Percentiles rank a stretch among this genome's conserved stretches.
These are phyloP conservation scores for Alternaria viburni DNA, from an alignment of 2,329 filamentous ascomycete genomes.

Conservation along the genomic window DNA sequence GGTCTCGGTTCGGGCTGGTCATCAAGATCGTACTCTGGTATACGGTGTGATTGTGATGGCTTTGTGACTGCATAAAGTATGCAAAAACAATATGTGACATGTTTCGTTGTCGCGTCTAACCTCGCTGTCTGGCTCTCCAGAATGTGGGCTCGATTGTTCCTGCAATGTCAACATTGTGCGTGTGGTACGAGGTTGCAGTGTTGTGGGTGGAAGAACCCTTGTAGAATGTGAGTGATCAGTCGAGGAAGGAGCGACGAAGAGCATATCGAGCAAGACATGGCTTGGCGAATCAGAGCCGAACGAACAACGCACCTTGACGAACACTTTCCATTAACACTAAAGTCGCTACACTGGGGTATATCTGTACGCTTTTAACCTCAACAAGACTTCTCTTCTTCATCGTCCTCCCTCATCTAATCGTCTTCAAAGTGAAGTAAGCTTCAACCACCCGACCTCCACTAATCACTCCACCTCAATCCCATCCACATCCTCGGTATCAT, in stretches of 20 bases:
- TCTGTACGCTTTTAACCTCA: background rate
- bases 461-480: constrained; percentile 16
- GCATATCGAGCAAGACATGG: background rate
- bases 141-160: too few species aligned
- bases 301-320: background rate
- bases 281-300: background rate
- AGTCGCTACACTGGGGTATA: constrained; percentile 5
- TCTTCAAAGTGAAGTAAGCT: too few species aligned
- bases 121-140: too few species aligned
- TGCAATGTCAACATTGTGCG: too few species aligned
- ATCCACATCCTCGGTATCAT: constrained; percentile 52
- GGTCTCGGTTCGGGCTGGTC: too few species aligned
- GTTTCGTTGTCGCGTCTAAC: too few species aligned
- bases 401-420: too few species aligned
- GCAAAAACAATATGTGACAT: background rate
- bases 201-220: background rate
- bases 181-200: background rate
- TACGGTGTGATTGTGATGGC: background rate
- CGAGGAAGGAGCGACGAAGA: background rate
- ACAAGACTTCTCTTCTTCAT: background rate
- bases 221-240: background rate
- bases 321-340: background rate
- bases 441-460: too few species aligned
- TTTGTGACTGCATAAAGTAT: background rate
- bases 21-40: background rate